Evolutionary conservation across 345 rosid genomes (phyloP), one percentile per base, ranked within the genome.

Genomic region (Fremontodendron californicum): DNA sequence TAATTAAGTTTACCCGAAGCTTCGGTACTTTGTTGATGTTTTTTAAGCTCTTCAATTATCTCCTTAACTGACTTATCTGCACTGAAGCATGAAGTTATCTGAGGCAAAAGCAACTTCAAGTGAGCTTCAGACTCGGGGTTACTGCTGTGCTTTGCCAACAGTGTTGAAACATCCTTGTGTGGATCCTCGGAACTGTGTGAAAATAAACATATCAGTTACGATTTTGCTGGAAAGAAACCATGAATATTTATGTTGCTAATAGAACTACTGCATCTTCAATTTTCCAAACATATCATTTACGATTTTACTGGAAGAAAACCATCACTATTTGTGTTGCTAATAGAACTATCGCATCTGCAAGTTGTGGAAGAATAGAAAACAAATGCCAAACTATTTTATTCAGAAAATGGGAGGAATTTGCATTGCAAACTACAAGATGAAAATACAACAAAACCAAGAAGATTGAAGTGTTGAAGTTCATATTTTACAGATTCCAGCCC

Each of bases 131-230:
- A 81, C 58, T 91, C 89, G 6, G 91, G 93, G 61, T 78, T 81
- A 64, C 81, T 82, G 76, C 90, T 82, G 86, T 89, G 82, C 60
- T 87, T 81, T 72, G 89, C 86, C 79, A 95, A 46, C 80, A 89
- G 82, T 78, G 81, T 82, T 73, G 80, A 80, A 45, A 93, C 79
- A 58, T 92, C 89, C 77, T 83, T 84, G 73, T 89, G 81, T 13
- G 94, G 91, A 76, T 95, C 98, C 72, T 87, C 63, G 2, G 97
- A 90, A 83, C 98, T 95, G 87, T 72, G 73, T 58, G 9, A 73
- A 80, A 81, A 65, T 19, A 48, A 9, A 51, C 10, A 33, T n/a
- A 42, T 39, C 79, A 54, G 52, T 27, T 12, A 45, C 4, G 9
- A 71, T 5, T 55, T 48, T 13, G 57, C 39, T 10, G 27, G 16